Evolutionary conservation across 768 basidiomycete species (phyloP), one percentile per base, ranked within the genome.

Genomic region (Pisolithus orientalis): DNA sequence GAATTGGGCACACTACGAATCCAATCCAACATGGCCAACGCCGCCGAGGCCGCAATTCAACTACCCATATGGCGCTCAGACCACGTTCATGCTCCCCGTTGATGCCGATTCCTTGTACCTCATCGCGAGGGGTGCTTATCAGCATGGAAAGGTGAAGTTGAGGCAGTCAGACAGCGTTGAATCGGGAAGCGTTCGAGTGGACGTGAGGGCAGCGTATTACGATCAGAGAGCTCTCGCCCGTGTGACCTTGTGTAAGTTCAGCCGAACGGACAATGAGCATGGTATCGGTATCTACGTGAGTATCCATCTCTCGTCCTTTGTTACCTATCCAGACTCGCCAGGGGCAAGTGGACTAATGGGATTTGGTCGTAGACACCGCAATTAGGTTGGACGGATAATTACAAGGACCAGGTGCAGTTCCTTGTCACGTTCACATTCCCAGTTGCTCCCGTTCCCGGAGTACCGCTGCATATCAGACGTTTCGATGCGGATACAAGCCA

Each of bases 271-370:
- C 24, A 56, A 62, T 8, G 53, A 62, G 38, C 53, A 67, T 37
- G 74, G 72, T 17, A 57, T 74, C 13, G 73, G 74, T 0, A 65
- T 75, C 50, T 74, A 65, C 39, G 75, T 72, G 49, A 53, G 72
- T 62, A 3, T 32, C 46, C 14, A 27, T 17, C 14, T 17, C 24
- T 25, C n/a, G 21, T 27, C 45, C 16, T 11, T 46, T 29, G 29
- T n/a, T 21, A 37, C 29, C 27, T n/a, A 21, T 1, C 38, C 6
- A 28, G 39, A 21, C 24, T 39, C 5, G 38, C 4, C 16, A 16
- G 13, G 8, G 4, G 4, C 5, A 13, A n/a, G 16, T 37, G 39
- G n/a, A 28, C 32, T 45, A 28, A 39, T 28, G 39, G 4, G 13
- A 17, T 17, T 21, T 7, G 14, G 29, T 39, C n/a, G 34, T 29